Conservation (phyloP, 805 yeast genomes). For the Yamadazyma takamatsuzukensis region DNA sequence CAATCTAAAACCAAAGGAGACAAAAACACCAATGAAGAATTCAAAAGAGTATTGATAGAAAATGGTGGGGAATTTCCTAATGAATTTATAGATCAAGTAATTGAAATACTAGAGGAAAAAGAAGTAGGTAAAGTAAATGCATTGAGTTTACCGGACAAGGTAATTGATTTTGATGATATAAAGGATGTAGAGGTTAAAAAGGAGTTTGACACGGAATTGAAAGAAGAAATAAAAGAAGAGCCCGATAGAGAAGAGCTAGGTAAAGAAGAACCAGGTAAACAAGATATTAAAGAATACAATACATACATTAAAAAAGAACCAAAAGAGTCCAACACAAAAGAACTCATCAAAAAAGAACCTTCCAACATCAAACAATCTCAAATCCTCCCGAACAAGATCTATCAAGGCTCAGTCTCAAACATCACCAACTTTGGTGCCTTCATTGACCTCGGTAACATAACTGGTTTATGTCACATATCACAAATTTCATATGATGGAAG, state of each 20-base stretch:
- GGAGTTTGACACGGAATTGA: not conserved
- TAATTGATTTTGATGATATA: slow-evolving; percentile 9
- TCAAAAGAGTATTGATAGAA: slow-evolving; percentile 16
- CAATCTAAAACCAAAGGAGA: slow-evolving; percentile 1
- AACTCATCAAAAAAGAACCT: too few relatives aligned
- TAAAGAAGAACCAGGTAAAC: too few relatives aligned
- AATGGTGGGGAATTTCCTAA: slow-evolving; percentile 42
- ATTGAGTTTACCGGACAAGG: slow-evolving; percentile 16
- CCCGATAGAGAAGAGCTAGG: too few relatives aligned
- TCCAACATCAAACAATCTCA: slow-evolving; percentile 1
- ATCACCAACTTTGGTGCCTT: slow-evolving; percentile 78
- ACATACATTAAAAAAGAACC: too few relatives aligned
- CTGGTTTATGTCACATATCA: slow-evolving; percentile 77
- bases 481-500: slow-evolving; percentile 47
- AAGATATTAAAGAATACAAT: too few relatives aligned
- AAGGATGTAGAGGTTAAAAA: slow-evolving; percentile 1
- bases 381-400: slow-evolving; percentile 30
- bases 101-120: slow-evolving; percentile 10
- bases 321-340: too few relatives aligned
- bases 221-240: not conserved
- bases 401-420: slow-evolving; percentile 58
- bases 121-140: slow-evolving; percentile 6
- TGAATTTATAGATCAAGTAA: slow-evolving; percentile 23
- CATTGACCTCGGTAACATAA: slow-evolving; percentile 42
- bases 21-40: not conserved